Conservation (phyloP, 805 yeast species). For the Wickerhamomyces queroliae region DNA sequence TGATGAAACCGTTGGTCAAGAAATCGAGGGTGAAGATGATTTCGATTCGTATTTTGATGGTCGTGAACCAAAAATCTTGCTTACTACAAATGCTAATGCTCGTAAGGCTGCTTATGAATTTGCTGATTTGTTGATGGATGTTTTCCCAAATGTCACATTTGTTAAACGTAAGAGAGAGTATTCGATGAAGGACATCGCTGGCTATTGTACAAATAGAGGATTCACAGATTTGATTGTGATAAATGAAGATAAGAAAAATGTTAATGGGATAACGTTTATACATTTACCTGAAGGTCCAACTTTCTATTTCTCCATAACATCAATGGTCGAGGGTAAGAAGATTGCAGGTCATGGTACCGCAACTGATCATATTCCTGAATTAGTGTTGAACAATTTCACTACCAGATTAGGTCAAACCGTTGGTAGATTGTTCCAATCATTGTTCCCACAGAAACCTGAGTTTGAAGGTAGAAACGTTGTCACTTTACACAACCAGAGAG, state of each 20-base stretch:
- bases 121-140: slow-evolving; percentile 78
- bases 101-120: slow-evolving; percentile 84
- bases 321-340: slow-evolving; percentile 66
- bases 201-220: slow-evolving; percentile 73
- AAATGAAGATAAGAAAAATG: slow-evolving; percentile 90
- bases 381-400: slow-evolving; percentile 85
- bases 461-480: slow-evolving; percentile 94
- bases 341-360: slow-evolving; percentile 88
- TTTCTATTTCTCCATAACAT: slow-evolving; percentile 80
- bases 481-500: slow-evolving; percentile 94
- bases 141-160: slow-evolving; percentile 81
- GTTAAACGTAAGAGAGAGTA: slow-evolving; percentile 84
- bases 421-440: slow-evolving; percentile 84
- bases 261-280: slow-evolving; percentile 87
- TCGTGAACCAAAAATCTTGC: slow-evolving; percentile 67
- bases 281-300: slow-evolving; percentile 96
- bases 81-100: slow-evolving; percentile 87
- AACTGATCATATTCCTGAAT: slow-evolving; percentile 87
- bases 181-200: slow-evolving; percentile 81
- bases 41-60: slow-evolving; percentile 23
- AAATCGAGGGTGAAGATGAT: slow-evolving; percentile 24
- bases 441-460: slow-evolving; percentile 92
- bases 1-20: slow-evolving; percentile 21
- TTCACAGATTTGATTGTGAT: slow-evolving; percentile 85
- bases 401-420: slow-evolving; percentile 92